These are phyloP conservation scores for Claviceps africana DNA, from an alignment of 2,329 filamentous ascomycete species.

Conservation along the genomic window DNA sequence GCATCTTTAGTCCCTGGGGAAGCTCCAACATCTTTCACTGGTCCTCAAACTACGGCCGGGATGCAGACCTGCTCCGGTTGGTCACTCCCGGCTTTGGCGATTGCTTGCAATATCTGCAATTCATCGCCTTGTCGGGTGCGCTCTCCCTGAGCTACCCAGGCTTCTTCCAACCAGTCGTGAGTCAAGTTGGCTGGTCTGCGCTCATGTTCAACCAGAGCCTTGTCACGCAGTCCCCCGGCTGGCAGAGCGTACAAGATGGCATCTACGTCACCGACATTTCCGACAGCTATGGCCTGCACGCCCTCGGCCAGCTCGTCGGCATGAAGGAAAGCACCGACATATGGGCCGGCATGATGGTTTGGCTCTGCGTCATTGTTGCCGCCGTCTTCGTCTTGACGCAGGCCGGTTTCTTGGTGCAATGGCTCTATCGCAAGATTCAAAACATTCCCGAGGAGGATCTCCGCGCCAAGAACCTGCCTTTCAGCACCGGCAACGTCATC, in stretches of 20 bases:
- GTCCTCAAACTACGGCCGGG: conserved; percentile 95
- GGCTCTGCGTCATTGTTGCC: conserved; percentile 66
- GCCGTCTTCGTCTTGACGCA: conserved; percentile 57
- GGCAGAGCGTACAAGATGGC: conserved; percentile 60
- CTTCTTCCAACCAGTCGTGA: conserved; percentile 83
- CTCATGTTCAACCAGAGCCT: conserved; percentile 92
- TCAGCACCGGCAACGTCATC: conserved; percentile 64
- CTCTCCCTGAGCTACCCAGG: conserved; percentile 82
- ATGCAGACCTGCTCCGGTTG: conserved; percentile 77
- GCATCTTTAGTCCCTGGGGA: conserved; percentile 87
- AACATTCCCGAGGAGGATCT: conserved; percentile 73
- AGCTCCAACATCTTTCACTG: conserved; percentile 81
- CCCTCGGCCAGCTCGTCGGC: conserved; percentile 67
- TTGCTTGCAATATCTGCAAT: conserved; percentile 94
- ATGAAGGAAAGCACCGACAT: conserved; percentile 65
- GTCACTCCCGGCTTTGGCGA: conserved; percentile 95
- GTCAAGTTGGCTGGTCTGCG: conserved; percentile 74
- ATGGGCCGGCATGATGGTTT: conserved; percentile 90
- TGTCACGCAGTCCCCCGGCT: conserved; percentile 52
- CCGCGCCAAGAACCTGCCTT: conserved; percentile 81
- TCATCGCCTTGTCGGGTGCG: conserved; percentile 74
- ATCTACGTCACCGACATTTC: conserved; percentile 69
- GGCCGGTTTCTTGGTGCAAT: conserved; percentile 60
- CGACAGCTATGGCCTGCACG: conserved; percentile 75
- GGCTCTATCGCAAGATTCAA: conserved; percentile 58